phyloP scores from a whole-genome alignment of 768 basidiomycete species.

The Amanita jacksonii region DNA sequence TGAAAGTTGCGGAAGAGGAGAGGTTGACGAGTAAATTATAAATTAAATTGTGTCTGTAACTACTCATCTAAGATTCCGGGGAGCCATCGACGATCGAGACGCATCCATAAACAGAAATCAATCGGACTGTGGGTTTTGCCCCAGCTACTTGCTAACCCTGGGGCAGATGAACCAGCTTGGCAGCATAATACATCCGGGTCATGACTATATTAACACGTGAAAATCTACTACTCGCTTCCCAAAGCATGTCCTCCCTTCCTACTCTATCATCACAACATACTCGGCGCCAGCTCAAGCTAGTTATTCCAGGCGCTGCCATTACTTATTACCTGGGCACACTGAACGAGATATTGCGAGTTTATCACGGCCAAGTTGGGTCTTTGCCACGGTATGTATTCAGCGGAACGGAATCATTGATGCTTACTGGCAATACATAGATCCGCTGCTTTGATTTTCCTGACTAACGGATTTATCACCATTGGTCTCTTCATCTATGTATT shows the following conservation, averaged over 20 bases:
- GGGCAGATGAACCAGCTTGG: too few species aligned
- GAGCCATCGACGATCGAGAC: not conserved
- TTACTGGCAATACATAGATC: slow-evolving; percentile 26
- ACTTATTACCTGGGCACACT: slow-evolving; percentile 57
- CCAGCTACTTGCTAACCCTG: too few species aligned
- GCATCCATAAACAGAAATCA: too few species aligned
- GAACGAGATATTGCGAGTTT: slow-evolving; percentile 37
- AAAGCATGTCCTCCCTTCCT: slow-evolving; percentile 13
- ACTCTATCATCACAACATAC: slow-evolving; percentile 36
- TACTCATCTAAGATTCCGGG: not conserved
- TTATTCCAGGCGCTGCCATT: slow-evolving; percentile 56
- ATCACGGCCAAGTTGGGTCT: slow-evolving; percentile 24
- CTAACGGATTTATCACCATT: slow-evolving; percentile 51
- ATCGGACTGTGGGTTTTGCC: too few species aligned
- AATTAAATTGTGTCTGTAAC: slow-evolving; percentile 1
- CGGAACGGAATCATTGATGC: not conserved
- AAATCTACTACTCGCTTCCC: not conserved
- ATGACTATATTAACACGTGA: slow-evolving; percentile 9
- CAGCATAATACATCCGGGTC: too few species aligned
- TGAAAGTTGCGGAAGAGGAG: slow-evolving; percentile 42
- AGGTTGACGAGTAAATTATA: slow-evolving; percentile 23
- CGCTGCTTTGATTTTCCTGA: slow-evolving; percentile 42
- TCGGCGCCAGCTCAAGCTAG: slow-evolving; percentile 62
- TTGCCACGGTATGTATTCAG: slow-evolving; percentile 44
- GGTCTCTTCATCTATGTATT: slow-evolving; percentile 66